Evolutionary conservation across 495 filamentous ascomycete genomes (phyloP).

Genomic region (Pyrenopolyporus hunteri): DNA sequence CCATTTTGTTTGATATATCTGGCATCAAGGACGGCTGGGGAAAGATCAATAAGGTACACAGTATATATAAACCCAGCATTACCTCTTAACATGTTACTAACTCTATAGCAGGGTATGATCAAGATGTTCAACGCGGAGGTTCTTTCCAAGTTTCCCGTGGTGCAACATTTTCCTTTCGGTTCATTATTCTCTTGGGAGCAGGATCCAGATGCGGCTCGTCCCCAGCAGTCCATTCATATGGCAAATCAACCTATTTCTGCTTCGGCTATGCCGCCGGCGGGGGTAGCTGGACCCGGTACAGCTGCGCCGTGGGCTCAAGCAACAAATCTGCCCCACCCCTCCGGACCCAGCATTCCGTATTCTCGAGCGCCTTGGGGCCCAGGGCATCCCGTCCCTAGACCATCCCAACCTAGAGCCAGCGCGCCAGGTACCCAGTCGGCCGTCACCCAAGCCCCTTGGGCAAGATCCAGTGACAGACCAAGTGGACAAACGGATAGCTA

Average conservation of each 20-base stretch:
- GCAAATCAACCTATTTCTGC: conserved; percentile 58
- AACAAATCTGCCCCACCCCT: conserved; percentile 39
- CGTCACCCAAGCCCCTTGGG: conserved; percentile 36
- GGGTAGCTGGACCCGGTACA: conserved; percentile 35
- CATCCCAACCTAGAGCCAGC: conserved; percentile 22
- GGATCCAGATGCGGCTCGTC: conserved; percentile 65
- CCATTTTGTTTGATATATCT: conserved; percentile 92
- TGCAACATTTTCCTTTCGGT: conserved; percentile 96
- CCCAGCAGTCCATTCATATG: conserved; percentile 60
- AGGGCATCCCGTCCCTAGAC: conserved; percentile 26
- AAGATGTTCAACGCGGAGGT: conserved; percentile 98
- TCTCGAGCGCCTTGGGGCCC: conserved; percentile 38
- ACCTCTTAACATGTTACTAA: conserved; percentile 3
- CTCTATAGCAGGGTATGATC: conserved; percentile 72
- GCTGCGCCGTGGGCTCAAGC: conserved; percentile 51
- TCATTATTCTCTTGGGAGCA: conserved; percentile 82
- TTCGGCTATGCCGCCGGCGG: conserved; percentile 31
- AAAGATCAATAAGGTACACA: conserved; percentile 90
- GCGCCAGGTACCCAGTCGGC: conserved; percentile 20
- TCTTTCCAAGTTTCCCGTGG: conserved; percentile 90
- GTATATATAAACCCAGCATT: not conserved
- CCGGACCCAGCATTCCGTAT: conserved; percentile 43
- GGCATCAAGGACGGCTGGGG: conserved; percentile 91
- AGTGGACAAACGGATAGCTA: conserved; percentile 24
- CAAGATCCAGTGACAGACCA: conserved; percentile 37